Evolutionary conservation across 108 stramenopile genomes (phyloP), one percentile per base, ranked within the genome.

Genomic region (Seminavis robusta): DNA sequence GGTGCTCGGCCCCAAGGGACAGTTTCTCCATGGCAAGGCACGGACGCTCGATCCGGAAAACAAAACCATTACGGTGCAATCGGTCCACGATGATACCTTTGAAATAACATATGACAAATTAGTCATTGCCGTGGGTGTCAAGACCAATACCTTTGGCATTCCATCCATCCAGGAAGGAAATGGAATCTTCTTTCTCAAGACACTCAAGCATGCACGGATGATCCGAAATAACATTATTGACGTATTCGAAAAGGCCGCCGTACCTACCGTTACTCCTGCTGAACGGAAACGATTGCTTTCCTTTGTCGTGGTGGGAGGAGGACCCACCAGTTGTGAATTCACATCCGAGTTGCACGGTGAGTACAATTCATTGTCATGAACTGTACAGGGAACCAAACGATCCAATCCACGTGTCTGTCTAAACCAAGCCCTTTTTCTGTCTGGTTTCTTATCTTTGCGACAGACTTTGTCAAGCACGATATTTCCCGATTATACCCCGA

Each of bases 261-360:
- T 81, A 40, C 94, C 94, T 17, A 84, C 48, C 48, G 64, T 83
- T 16, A 56, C 76, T 16, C 55, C 73, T 7, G 73, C 50, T 8
- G 93, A 95, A 64, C 82, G 88, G 1, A 33, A 71, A 28, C 78
- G 94, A 16, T 71, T 99, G 1, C 85, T 99, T 0, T 83, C 84
- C 21, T 99, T 99, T 67, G 81, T 99, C 46, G 89, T 99, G 6
- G 97, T 98, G 4, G 98, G 94, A 6, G 97, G 98, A 0, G 98
- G 98, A 13, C 97, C 98, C 2, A 99, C 96, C 21, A 81, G 79
- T 21, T 94, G 96, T 59, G 97, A 98, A 80, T 97, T 97, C 63
- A 82, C 93, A 40, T 34, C 90, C 13, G 98, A 99, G 72, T 67
- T 99, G 33, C 84, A 97, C 61, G 36, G 52, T 54, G 27, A 9